A percentile compares a stretch with the other conserved stretches of the same genome.
phyloP scores from a whole-genome alignment of 2,329 filamentous ascomycete species.

The Hypoxylon sp. region DNA sequence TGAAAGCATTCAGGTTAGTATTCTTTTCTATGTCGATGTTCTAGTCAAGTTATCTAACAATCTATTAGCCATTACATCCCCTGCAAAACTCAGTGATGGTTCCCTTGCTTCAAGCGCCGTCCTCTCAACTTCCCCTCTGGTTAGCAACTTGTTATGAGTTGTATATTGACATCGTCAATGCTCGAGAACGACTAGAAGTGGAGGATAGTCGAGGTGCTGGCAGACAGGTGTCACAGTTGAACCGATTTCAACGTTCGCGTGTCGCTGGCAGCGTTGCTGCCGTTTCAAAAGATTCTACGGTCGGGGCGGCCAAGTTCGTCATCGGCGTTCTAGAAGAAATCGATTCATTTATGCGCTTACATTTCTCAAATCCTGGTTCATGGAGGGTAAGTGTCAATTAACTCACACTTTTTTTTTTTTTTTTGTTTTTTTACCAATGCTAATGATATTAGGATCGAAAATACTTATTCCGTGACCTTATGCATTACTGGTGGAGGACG shows the following conservation, averaged over 20 bases:
- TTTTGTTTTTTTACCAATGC: slow-evolving; percentile 10
- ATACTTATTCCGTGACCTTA: slow-evolving; percentile 57
- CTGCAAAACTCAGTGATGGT: slow-evolving; percentile 71
- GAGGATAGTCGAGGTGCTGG: slow-evolving; percentile 61
- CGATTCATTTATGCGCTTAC: slow-evolving; percentile 60
- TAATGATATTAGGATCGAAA: slow-evolving; percentile 52
- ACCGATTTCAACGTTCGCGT: slow-evolving; percentile 72
- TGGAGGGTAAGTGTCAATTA: slow-evolving; percentile 53
- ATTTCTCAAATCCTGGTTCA: slow-evolving; percentile 48
- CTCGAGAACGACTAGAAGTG: slow-evolving; percentile 59
- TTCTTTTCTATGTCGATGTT: slow-evolving; percentile 47
- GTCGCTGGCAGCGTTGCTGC: slow-evolving; percentile 68
- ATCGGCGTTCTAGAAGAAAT: slow-evolving; percentile 59
- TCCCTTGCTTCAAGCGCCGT: slow-evolving; percentile 59
- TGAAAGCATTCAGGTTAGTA: slow-evolving; percentile 62
- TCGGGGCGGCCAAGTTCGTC: slow-evolving; percentile 67
- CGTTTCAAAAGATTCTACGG: slow-evolving; percentile 73
- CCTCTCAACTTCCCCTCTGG: slow-evolving; percentile 62
- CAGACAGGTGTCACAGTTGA: slow-evolving; percentile 68
- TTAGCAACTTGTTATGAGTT: slow-evolving; percentile 68
- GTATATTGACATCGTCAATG: slow-evolving; percentile 60
- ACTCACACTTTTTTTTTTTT: too few relatives aligned
- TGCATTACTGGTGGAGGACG: slow-evolving; percentile 70
- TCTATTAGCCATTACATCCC: slow-evolving; percentile 70
- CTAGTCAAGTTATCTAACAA: slow-evolving; percentile 57